Percentiles rank a stretch among this genome's conserved stretches.
phyloP scores from a whole-genome alignment of 2,329 filamentous ascomycete genomes.

The Ceratocystis harringtonii region DNA sequence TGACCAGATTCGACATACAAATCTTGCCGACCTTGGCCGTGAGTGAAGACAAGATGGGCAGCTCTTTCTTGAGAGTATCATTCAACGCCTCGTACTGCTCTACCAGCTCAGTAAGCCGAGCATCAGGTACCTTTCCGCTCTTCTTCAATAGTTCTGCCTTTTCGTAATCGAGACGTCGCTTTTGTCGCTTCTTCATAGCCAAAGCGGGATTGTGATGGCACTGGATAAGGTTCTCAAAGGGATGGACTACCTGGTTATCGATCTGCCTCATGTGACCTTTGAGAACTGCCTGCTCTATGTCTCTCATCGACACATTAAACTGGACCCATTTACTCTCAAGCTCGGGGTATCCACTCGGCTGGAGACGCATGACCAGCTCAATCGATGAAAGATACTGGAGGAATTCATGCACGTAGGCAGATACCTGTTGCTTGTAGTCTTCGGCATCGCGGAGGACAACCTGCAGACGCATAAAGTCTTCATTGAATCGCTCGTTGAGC shows the following conservation, averaged over 20 bases:
- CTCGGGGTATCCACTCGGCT: conserved; percentile 62
- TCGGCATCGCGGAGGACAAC: conserved; percentile 90
- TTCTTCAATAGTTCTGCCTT: conserved; percentile 64
- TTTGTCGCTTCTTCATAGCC: conserved; percentile 87
- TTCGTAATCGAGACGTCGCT: conserved; percentile 80
- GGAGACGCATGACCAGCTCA: conserved; percentile 61
- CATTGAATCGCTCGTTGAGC: conserved; percentile 72
- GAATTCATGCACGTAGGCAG: conserved; percentile 67
- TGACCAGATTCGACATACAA: conserved; percentile 68
- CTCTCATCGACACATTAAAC: conserved; percentile 74
- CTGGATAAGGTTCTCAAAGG: conserved; percentile 63
- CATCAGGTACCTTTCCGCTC: conserved; percentile 70
- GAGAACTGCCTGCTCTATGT: conserved; percentile 68
- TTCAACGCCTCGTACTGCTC: conserved; percentile 87
- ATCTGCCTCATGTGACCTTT: conserved; percentile 73
- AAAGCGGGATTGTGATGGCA: conserved; percentile 71
- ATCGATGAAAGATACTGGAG: conserved; percentile 67
- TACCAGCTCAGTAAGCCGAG: conserved; percentile 67
- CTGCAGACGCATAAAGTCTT: conserved; percentile 83
- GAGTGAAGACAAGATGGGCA: conserved; percentile 66
- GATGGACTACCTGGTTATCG: conserved; percentile 69
- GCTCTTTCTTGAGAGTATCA: conserved; percentile 80
- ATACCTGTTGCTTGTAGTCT: conserved; percentile 70
- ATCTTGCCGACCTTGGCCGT: conserved; percentile 75
- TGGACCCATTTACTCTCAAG: conserved; percentile 88